Conservation (phyloP, 495 filamentous ascomycete species). For the Delitschia confertaspora region DNA sequence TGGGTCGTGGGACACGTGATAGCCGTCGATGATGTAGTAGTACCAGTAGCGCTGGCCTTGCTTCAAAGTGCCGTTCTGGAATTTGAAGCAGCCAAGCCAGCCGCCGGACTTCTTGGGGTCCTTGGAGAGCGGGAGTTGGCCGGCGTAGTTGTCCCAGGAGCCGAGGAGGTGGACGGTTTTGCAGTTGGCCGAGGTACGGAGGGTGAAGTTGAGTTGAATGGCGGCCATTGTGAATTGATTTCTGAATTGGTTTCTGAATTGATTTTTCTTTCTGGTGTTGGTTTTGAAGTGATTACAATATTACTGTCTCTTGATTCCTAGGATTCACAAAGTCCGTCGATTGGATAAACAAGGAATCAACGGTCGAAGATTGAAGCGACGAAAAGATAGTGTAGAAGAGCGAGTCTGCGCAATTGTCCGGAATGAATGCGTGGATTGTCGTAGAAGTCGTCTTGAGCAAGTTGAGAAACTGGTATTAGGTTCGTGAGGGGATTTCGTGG, state of each 20-base stretch:
- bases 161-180: slow-evolving; percentile 97
- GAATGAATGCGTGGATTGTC: slow-evolving; percentile 1
- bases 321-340: no score
- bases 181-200: slow-evolving; percentile 91
- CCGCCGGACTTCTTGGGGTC: slow-evolving; percentile 74
- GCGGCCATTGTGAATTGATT: slow-evolving; percentile 34
- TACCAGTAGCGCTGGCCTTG: slow-evolving; percentile 95
- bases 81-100: slow-evolving; percentile 94
- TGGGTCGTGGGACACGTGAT: slow-evolving; percentile 97
- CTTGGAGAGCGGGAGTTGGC: slow-evolving; percentile 84
- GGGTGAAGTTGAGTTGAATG: slow-evolving; percentile 46
- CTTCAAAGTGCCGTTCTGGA: slow-evolving; percentile 76
- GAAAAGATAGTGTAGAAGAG: slow-evolving; percentile 18
- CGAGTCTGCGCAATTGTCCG: slow-evolving; percentile 14
- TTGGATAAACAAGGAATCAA: slow-evolving; percentile 13
- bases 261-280: slow-evolving; percentile 6
- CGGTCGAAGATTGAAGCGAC: slow-evolving; percentile 18
- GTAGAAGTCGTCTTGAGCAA: slow-evolving; percentile 32
- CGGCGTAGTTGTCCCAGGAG: slow-evolving; percentile 95
- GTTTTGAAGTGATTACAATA: slow-evolving; percentile 15
- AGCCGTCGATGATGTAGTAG: slow-evolving; percentile 99
- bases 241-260: no score
- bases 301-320: slow-evolving; percentile 9
- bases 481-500: slow-evolving; percentile 25
- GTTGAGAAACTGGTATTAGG: slow-evolving; percentile 35